Base-by-base conservation (phyloP, 306 rosid genomes). In the Ziziphus jujuba region DNA sequence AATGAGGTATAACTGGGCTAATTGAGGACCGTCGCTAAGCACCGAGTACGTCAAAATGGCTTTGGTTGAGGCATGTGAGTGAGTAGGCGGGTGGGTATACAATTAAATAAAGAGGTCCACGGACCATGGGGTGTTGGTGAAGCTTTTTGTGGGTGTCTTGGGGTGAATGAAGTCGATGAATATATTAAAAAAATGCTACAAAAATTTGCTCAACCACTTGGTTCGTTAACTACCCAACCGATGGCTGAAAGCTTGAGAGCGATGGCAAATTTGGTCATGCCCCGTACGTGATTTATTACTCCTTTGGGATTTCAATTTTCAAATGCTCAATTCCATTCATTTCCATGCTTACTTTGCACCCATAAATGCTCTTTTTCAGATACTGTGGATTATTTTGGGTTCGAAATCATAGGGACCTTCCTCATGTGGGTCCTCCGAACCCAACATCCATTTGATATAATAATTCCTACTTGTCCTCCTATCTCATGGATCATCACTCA, bases 221-320 rank as follows among this genome's bases (percentile, higher is more conserved):
- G 69, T 71, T 71, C 40, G 47, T 52, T 53, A 71, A 61, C 75
- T 53, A 71, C 75, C 75, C 75, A 71, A 61, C 75, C 60, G 44
- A 69, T 45, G 19, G 45, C 43, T 58, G 23, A 69, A 48, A 47
- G 58, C 47, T 20, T 9, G 74, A 57, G 33, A 59, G 59, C 9
- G 49, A 70, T 47, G 58, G 61, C n/a, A 24, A 57, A 17, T 17
- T 5, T 25, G 35, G 14, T 20, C 65, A 38, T 24, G 63, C 63
- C 47, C 47, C n/a, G n/a, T n/a, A n/a, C n/a, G 47, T 35, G 63
- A 59, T 59, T 15, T 34, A 23, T 11, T 4, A 28, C 2, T 56
- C 40, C 61, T 56, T 13, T 56, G 61, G 15, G 17, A 2, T 4
- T 10, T 2, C 12, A 38, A 38, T 1, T 4, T 10, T 2, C 12